Evolutionary conservation across 352 stramenopile species (phyloP).

Genomic region (Globisporangium sylvaticum): DNA sequence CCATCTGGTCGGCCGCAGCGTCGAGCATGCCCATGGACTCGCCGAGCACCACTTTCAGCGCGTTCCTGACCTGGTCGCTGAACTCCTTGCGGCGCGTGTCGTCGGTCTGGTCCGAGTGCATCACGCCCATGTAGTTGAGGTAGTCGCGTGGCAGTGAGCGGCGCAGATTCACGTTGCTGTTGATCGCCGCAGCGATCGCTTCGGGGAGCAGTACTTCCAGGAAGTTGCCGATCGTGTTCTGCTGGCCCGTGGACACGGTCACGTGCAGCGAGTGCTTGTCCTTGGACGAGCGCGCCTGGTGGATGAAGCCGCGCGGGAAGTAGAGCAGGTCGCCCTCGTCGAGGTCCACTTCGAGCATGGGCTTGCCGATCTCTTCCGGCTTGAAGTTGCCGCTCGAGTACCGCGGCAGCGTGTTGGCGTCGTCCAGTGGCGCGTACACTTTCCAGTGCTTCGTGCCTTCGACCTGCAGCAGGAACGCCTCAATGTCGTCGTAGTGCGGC

Average conservation of each 20-base stretch:
- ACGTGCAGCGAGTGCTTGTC: slow-evolving; percentile 83
- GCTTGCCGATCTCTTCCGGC: slow-evolving; percentile 70
- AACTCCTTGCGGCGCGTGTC: slow-evolving; percentile 49
- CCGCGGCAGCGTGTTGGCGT: slow-evolving; percentile 51
- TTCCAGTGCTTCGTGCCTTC: slow-evolving; percentile 94
- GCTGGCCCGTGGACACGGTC: slow-evolving; percentile 87
- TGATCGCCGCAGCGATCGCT: slow-evolving; percentile 54
- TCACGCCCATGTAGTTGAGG: slow-evolving; percentile 86
- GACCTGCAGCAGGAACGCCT: slow-evolving; percentile 93
- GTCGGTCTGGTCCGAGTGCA: slow-evolving; percentile 66
- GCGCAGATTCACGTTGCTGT: slow-evolving; percentile 52
- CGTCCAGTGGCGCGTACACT: slow-evolving; percentile 70
- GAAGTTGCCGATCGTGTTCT: slow-evolving; percentile 82
- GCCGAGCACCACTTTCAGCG: slow-evolving; percentile 55
- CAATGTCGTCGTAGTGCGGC: slow-evolving; percentile 97
- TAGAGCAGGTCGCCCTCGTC: slow-evolving; percentile 89
- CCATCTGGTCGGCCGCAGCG: slow-evolving; percentile 76
- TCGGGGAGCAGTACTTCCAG: slow-evolving; percentile 62
- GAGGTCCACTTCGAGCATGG: slow-evolving; percentile 76
- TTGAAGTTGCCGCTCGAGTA: slow-evolving; percentile 76
- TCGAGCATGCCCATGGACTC: slow-evolving; percentile 75
- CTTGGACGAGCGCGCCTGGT: slow-evolving; percentile 64
- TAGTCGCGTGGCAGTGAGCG: slow-evolving; percentile 84
- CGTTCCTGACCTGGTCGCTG: slow-evolving; percentile 42
- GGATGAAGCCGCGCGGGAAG: slow-evolving; percentile 88